Conservation (phyloP, 352 stramenopile species). For the Globisporangium mamillatum region DNA sequence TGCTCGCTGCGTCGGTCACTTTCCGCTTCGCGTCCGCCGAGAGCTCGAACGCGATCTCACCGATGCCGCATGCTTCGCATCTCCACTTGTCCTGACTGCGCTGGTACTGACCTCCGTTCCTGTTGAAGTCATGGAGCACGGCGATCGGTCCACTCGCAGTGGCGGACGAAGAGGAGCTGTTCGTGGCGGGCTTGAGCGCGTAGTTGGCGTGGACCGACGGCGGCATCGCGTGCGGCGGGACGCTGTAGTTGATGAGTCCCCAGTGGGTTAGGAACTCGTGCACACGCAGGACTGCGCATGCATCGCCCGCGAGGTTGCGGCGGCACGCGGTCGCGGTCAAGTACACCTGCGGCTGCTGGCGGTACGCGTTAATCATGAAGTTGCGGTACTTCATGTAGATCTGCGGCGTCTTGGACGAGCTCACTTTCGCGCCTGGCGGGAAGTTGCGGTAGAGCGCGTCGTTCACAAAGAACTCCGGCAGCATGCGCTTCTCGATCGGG, state of each 20-base stretch:
- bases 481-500: constrained; percentile 77
- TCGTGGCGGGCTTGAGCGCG: constrained; percentile 30
- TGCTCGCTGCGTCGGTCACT: constrained; percentile 19
- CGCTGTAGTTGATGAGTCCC: constrained; percentile 86
- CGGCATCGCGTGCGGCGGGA: constrained; percentile 67
- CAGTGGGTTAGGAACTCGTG: constrained; percentile 86
- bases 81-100: not conserved
- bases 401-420: constrained; percentile 48
- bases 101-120: not conserved
- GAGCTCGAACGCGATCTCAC: constrained; percentile 54
- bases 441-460: constrained; percentile 22
- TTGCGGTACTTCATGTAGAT: constrained; percentile 87
- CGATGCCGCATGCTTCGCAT: constrained; percentile 51
- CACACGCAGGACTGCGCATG: constrained; percentile 79
- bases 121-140: constrained; percentile 30
- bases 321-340: constrained; percentile 81
- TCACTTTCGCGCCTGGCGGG: constrained; percentile 21
- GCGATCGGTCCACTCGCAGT: constrained; percentile 17
- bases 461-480: constrained; percentile 77
- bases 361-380: constrained; percentile 83
- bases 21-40: constrained; percentile 59
- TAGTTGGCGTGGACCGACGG: constrained; percentile 60
- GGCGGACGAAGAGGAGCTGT: not conserved
- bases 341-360: constrained; percentile 77
- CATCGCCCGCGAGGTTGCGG: constrained; percentile 75